Evolutionary conservation across 108 stramenopile genomes (phyloP).

Genomic region (Fragilaria crotonensis): DNA sequence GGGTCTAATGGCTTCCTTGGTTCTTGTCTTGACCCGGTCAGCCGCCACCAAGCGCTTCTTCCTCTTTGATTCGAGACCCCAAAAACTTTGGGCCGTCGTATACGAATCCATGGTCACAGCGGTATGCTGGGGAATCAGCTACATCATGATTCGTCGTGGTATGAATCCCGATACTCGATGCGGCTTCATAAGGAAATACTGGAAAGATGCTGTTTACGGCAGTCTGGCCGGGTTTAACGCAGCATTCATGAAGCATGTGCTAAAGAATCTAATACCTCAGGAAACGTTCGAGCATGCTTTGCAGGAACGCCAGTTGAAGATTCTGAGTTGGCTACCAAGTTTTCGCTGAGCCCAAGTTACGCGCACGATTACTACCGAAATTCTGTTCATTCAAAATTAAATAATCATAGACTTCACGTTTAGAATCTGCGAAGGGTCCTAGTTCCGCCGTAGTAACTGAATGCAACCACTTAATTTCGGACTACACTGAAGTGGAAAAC

Average conservation of each 20-base stretch:
- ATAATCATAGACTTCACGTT: too few relatives aligned
- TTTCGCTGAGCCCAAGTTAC: too few relatives aligned
- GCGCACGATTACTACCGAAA: too few relatives aligned
- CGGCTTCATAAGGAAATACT: conserved; percentile 70
- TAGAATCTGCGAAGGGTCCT: too few relatives aligned
- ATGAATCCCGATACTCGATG: conserved; percentile 80
- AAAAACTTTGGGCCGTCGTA: conserved; percentile 77
- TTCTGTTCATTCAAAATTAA: too few relatives aligned
- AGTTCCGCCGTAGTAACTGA: too few relatives aligned
- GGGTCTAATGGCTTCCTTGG: conserved; percentile 68
- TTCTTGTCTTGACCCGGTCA: conserved; percentile 64
- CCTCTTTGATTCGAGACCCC: conserved; percentile 70
- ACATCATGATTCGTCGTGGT: conserved; percentile 77
- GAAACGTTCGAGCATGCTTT: conserved; percentile 50
- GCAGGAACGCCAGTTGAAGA: conserved; percentile 27
- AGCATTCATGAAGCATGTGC: conserved; percentile 80
- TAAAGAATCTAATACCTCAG: conserved; percentile 85
- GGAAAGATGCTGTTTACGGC: conserved; percentile 90
- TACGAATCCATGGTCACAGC: conserved; percentile 75
- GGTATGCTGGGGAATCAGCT: conserved; percentile 79
- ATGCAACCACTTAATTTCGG: too few relatives aligned
- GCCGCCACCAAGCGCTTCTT: conserved; percentile 72
- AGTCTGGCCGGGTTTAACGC: conserved; percentile 88
- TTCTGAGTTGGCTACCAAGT: conserved; percentile 45
- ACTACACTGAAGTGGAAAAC: too few relatives aligned